Evolutionary conservation across 73 alveolate genomes (phyloP), one percentile per base, ranked within the genome.

Genomic region (Vitrella brassicaformis): DNA sequence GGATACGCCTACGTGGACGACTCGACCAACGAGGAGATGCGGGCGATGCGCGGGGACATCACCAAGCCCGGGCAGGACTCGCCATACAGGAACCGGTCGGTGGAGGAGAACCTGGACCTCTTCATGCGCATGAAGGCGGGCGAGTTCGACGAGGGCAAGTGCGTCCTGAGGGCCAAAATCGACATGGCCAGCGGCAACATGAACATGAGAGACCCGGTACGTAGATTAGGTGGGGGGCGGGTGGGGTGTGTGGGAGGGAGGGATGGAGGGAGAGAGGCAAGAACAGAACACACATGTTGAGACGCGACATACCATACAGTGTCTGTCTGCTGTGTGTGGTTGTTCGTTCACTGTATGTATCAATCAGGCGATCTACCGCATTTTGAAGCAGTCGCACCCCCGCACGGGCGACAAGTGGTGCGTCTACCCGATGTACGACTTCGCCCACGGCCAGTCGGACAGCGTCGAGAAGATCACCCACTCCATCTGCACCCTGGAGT

Each of bases 331-430:
- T n/a, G n/a, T n/a, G n/a, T n/a, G n/a, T n/a, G n/a, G n/a, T n/a
- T n/a, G n/a, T n/a, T n/a, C n/a, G n/a, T n/a, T n/a, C n/a, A n/a
- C n/a, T n/a, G n/a, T n/a, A n/a, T n/a, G n/a, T n/a, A n/a, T n/a
- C n/a, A n/a, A n/a, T n/a, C n/a, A n/a, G n/a, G n/a, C n/a, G n/a
- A n/a, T n/a, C n/a, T n/a, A n/a, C n/a, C n/a, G n/a, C n/a, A 91
- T 91, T 28, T 80, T 88, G 74, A 87, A 89, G 80, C 90, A 81
- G 0, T 87, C 92, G 19, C 98, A 93, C 80, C 98, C 96, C 19
- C 96, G 93, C 72, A 96, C 95, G 18, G 98, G 98, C 27, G 93
- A 90, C 68, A 87, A 84, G 68, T 93, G 98, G 98, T 87, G 96
- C 86, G 90, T 93, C 66, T 93, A 93, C 76, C 98, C 98, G n/a